Base-by-base conservation (phyloP, 2,329 filamentous ascomycete species). In the Coccinonectria pachysandricola region DNA sequence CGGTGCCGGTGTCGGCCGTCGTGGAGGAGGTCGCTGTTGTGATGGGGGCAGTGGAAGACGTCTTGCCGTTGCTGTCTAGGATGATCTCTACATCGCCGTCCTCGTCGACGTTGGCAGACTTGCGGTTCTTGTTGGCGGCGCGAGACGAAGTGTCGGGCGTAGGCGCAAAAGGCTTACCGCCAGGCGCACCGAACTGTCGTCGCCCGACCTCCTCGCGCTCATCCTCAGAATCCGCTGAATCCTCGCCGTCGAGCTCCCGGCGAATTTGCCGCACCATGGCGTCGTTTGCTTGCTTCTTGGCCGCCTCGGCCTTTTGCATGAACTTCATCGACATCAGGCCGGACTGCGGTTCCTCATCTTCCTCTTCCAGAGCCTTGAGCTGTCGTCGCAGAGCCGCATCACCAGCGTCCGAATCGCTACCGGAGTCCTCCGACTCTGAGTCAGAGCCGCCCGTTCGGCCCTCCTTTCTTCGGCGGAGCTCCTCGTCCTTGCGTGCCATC, bases 251-350 rank as follows among this genome's bases (percentile, higher is more conserved):
- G 21, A 95, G 62, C 24, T 88, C 80, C 30, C 74, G 72, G 24
- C 77, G 69, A 24, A 95, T 71, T 40, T 75, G 65, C 21, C 64
- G 67, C 8, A 84, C 60, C 30, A 84, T 71, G 30, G 82, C 79
- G 43, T 94, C 83, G 41, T 96, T 95, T 31, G 75, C 71, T 36
- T 79, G 73, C 53, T 79, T 86, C 45, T 75, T 75, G 19, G 75
- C 67, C 15, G 79, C 80, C 46, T 95, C 87, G 2, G 86, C 84
- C 40, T 79, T 85, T 45, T 79, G 75, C 91, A 98, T 96, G 52
- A 98, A 98, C 35, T 84, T 83, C 79, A 98, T 85, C 26, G 71
- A 70, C 54, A 83, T 75, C 6, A 98, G 60, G 42, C 74, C 79
- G 9, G 78, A 77, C 40, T 70, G 65, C 0, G 71, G 70, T 11